phyloP scores from a whole-genome alignment of 1,139 yeast species.

The Geotrichum histeridarum region DNA sequence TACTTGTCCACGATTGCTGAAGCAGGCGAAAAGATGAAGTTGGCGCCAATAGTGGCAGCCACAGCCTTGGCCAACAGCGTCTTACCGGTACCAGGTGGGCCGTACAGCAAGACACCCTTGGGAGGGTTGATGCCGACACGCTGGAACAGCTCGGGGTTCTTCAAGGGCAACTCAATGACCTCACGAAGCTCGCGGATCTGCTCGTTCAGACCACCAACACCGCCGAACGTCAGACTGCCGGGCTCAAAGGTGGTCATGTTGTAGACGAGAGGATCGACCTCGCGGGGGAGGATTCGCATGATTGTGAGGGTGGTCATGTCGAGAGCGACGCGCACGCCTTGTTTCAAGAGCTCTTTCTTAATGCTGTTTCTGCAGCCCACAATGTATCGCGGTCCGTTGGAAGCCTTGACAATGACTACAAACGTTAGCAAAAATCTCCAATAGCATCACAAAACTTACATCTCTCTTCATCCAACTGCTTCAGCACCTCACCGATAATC shows the following conservation, averaged over 20 bases:
- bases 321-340: slow-evolving; percentile 92
- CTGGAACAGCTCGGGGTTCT: slow-evolving; percentile 91
- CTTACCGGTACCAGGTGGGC: slow-evolving; percentile 99
- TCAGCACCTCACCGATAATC: slow-evolving; percentile 93
- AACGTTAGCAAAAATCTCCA: neutral
- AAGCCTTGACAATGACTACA: slow-evolving; percentile 80
- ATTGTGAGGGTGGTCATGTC: slow-evolving; percentile 98
- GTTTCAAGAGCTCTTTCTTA: slow-evolving; percentile 73
- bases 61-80: slow-evolving; percentile 95
- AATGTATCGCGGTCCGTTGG: slow-evolving; percentile 95
- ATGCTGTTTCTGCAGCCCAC: slow-evolving; percentile 96
- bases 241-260: slow-evolving; percentile 98
- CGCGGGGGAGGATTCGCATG: slow-evolving; percentile 95
- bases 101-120: slow-evolving; percentile 92
- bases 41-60: slow-evolving; percentile 97
- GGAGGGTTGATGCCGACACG: slow-evolving; percentile 98
- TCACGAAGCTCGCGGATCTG: slow-evolving; percentile 96
- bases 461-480: slow-evolving; percentile 90
- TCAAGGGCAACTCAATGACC: slow-evolving; percentile 93
- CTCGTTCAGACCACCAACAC: slow-evolving; percentile 95
- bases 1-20: slow-evolving; percentile 97
- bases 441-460: slow-evolving; percentile 32
- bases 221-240: slow-evolving; percentile 89
- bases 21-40: slow-evolving; percentile 95
- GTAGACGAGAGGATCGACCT: slow-evolving; percentile 96